Base-by-base conservation (phyloP, 2,329 filamentous ascomycete genomes). In the Fonsecaea multimorphosa region DNA sequence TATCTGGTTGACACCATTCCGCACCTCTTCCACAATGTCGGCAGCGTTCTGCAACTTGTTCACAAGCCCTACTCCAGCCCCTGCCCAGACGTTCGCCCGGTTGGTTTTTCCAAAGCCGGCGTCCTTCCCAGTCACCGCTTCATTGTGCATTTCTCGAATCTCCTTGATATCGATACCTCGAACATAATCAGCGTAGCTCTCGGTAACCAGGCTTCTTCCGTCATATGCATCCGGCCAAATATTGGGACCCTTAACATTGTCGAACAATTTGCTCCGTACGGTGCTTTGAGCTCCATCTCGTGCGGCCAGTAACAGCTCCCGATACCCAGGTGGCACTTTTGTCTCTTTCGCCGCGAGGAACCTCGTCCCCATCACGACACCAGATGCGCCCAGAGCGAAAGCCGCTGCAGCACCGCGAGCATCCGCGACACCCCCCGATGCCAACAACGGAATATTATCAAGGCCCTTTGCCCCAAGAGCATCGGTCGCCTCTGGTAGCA, bases 331-430 rank as follows among this genome's bases (percentile, higher is more conserved):
- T 19, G 86, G 78, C 3, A 63, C 44, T 6, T 44, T 52, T 2
- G 83, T 80, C 71, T 86, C 84, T 0, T 71, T 72, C 2, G 77
- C 73, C 1, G 86, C 86, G 0, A 90, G 80, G 63, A 89, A 88
- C 4, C 87, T 81, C 1, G 89, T 91, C 0, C 89, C 89, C 80
- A 91, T 81, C 0, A 81, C 85, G 0, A 83, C 80, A 0, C 85
- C 88, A 0, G 76, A 73, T 0, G 85, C 84, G 0, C 85, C 85
- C 0, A 86, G 76, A 0, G 78, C 74, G 3, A 86, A 73, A 1
- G 82, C 80, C 0, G 84, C 84, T 5, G 81, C 81, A 0, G 81
- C 76, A 0, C 83, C 83, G 16, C 83, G 75, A 0, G 82, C 83
- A 64, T 86, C 83, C 0, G 77, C 76, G 29, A 87, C 81, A 0